Conservation (phyloP, 2,329 filamentous ascomycete species). For the Fusarium redolens region DNA sequence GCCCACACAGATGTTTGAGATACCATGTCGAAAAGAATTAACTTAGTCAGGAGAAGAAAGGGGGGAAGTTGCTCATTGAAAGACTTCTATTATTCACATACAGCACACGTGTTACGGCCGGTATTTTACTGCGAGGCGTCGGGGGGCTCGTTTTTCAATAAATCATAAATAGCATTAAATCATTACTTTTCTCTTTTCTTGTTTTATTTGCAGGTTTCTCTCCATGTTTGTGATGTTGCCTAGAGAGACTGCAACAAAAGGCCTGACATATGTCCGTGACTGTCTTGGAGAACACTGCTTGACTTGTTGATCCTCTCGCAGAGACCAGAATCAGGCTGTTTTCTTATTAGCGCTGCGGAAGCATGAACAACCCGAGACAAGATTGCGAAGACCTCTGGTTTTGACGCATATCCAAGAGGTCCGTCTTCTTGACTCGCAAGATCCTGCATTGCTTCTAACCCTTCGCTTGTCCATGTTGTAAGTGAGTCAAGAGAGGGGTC, state of each 20-base stretch:
- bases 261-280: constrained; percentile 43
- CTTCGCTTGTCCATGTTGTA: constrained; percentile 62
- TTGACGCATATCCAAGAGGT: constrained; percentile 78
- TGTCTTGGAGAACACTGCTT: constrained; percentile 1
- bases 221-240: constrained; percentile 4
- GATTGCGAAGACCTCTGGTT: constrained; percentile 73
- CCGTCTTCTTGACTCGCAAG: constrained; percentile 63
- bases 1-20: constrained; percentile 14
- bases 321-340: constrained; percentile 22
- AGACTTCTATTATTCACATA: constrained; percentile 9
- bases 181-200: constrained; percentile 16
- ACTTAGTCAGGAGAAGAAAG: background rate
- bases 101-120: constrained; percentile 17
- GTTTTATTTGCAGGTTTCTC: background rate
- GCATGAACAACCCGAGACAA: constrained; percentile 60
- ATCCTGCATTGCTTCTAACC: constrained; percentile 57
- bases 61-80: background rate
- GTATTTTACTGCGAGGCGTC: constrained; percentile 38
- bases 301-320: constrained; percentile 23
- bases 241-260: constrained; percentile 41
- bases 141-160: constrained; percentile 6
- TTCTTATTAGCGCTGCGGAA: constrained; percentile 50
- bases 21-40: background rate
- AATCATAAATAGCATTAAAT: constrained; percentile 21
- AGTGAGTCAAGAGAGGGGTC: constrained; percentile 46